Evolutionary conservation across 129 eudicot genomes (phyloP), one percentile per base, ranked within the genome.

Genomic region (Lactuca sativa): DNA sequence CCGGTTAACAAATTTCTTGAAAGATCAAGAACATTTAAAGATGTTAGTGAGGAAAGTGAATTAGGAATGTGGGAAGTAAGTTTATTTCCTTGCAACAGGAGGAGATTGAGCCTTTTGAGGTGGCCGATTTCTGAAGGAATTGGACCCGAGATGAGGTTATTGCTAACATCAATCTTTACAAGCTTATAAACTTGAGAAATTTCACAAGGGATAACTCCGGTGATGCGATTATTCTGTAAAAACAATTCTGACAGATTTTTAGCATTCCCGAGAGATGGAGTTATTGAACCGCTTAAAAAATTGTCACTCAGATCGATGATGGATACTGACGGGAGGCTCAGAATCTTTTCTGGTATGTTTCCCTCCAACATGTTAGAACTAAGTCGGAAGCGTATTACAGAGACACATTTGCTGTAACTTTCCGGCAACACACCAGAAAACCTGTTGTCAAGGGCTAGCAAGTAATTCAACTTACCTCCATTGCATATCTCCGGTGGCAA

Each of bases 81-180:
- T 62, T 74, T 69, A 80, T 92, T 92, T 61, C 88, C 85, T 77
- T 79, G 91, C 62, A 92, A 14, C 59, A 78, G 10, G 52, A 92
- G 76, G 2, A 79, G 75, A 75, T 88, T 92, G 12, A 92, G 88
- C 70, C 74, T 47, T 56, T 67, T 72, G 0, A 92, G 77, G 66
- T 70, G 41, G 18, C 98, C 95, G 40, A 92, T 89, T 80, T 81
- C 95, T 6, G 81, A 69, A 56, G 98, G 98, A 60, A 92, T 89
- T 21, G 96, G 77, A 25, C 98, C 96, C 3, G 84, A 86, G 18
- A 92, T 57, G 11, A 71, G 83, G 71, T 92, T 92, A 47, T 85
- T 75, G 74, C 98, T 92, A 2, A 92, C 74, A 77, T 92, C 98
- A 77, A 92, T 62, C 81, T 89, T 89, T 5, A 92, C 98, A 32